phyloP scores from a whole-genome alignment of 805 yeast genomes.

The Candida railenensis region DNA sequence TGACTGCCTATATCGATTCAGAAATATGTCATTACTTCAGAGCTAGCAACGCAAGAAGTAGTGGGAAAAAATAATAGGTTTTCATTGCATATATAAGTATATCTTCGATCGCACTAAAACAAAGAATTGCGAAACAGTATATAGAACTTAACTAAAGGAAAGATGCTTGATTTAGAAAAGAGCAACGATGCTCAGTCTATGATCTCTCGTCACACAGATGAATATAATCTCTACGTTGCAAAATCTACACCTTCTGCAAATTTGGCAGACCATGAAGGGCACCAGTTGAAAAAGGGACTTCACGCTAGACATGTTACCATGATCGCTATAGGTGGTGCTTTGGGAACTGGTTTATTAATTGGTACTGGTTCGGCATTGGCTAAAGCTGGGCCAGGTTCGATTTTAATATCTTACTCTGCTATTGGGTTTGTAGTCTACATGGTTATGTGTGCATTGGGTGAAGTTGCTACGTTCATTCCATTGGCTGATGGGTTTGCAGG shows the following conservation, averaged over 20 bases:
- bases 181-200: conserved; percentile 28
- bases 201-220: conserved; percentile 44
- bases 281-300: conserved; percentile 42
- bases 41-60: not conserved
- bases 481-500: conserved; percentile 65
- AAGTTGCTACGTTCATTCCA: conserved; percentile 67
- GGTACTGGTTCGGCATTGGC: conserved; percentile 72
- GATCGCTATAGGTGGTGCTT: conserved; percentile 82
- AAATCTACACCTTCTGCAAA: conserved; percentile 41
- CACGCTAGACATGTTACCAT: conserved; percentile 63
- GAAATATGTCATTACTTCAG: not conserved
- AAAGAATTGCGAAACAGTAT: no score
- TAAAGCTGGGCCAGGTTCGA: conserved; percentile 69
- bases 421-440: conserved; percentile 70
- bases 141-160: no score
- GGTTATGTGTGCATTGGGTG: conserved; percentile 69
- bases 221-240: conserved; percentile 46
- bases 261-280: conserved; percentile 40
- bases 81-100: no score
- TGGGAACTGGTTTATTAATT: conserved; percentile 78
- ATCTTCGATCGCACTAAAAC: not conserved
- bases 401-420: conserved; percentile 62
- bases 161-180: conserved; percentile 4
- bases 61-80: not conserved
- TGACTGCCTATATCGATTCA: not conserved